These are phyloP conservation scores for Boechera stricta DNA, from an alignment of 345 rosid genomes.

Conservation along the genomic window DNA sequence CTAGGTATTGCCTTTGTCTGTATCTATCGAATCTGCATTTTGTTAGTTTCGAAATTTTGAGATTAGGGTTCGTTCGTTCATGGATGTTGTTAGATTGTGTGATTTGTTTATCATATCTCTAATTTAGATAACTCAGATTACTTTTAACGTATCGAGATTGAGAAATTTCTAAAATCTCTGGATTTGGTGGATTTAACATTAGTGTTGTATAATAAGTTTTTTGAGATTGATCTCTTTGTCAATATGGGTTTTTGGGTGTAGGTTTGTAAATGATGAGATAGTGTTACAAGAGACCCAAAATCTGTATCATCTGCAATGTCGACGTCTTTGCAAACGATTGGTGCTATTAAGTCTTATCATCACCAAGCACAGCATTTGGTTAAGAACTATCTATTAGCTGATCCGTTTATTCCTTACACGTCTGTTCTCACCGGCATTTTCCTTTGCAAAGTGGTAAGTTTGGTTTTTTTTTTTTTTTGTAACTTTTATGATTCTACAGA, in stretches of 20 bases:
- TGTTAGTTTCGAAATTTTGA: not conserved
- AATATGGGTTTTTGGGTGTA: constrained; percentile 3
- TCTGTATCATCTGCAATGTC: constrained; percentile 38
- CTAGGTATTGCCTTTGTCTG: not conserved
- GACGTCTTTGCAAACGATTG: constrained; percentile 43
- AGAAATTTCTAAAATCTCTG: not conserved
- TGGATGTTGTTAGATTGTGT: not conserved
- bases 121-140: not conserved
- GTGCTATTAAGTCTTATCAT: constrained; percentile 60
- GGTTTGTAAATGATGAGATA: not conserved
- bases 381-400: constrained; percentile 67
- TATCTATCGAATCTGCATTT: constrained; percentile 39
- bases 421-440: constrained; percentile 77
- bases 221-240: constrained; percentile 18
- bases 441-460: constrained; percentile 87
- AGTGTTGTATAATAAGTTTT: not conserved
- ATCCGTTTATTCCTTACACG: constrained; percentile 78
- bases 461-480: not conserved
- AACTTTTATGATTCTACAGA: too few relatives aligned
- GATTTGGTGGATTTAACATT: constrained; percentile 12
- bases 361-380: constrained; percentile 74
- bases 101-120: not conserved
- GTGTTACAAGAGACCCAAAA: not conserved
- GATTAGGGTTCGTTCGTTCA: constrained; percentile 30
- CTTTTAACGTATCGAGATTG: not conserved